Base-by-base conservation (phyloP, 257 asterid genomes). In the Phtheirospermum japonicum region DNA sequence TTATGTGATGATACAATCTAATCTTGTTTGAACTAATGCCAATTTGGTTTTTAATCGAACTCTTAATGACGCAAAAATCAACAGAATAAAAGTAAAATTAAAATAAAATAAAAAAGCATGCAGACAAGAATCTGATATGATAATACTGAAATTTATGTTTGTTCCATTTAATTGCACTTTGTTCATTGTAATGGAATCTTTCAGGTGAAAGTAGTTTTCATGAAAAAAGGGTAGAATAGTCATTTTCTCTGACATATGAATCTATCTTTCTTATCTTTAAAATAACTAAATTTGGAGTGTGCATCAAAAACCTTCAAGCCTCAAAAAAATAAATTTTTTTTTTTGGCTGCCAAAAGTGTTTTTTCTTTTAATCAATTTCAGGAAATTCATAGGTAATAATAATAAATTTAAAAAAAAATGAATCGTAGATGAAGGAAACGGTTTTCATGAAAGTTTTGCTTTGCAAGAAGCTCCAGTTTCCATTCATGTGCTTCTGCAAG, bases 401-500 rank as follows among this genome's bases (percentile, higher is more conserved):
- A n/a, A n/a, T n/a, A n/a, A n/a, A n/a, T 46, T 17, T 39, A 65
- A 62, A 11, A 46, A 13, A 36, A 43, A 4, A 23, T 23, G 28
- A 23, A 23, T 23, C 28, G 26, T 48, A 0, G 54, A 85, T 79
- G 93, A 89, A 79, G 70, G 79, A 79, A 70, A 80, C 70, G 90
- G 76, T 86, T 57, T 76, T 84, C 86, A 74, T 84, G 65, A 82
- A 95, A 80, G 26, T 48, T 14, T 48, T 48, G 53, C 1, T 48
- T 48, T 48, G 20, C 54, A 48, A 48, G 54, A 86, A 88, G 79
- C 80, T 85, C 73, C 88, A 86, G 37, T 84, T 89, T 68, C 91
- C 94, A 63, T 73, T 84, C 66, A 75, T 89, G 78, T 89, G 97
- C 75, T 84, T 84, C 86, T 89, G 96, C 79, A 88, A 83, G 63